phyloP scores from a whole-genome alignment of 2,329 filamentous ascomycete genomes.

The Sarocladiaceae sp. region DNA sequence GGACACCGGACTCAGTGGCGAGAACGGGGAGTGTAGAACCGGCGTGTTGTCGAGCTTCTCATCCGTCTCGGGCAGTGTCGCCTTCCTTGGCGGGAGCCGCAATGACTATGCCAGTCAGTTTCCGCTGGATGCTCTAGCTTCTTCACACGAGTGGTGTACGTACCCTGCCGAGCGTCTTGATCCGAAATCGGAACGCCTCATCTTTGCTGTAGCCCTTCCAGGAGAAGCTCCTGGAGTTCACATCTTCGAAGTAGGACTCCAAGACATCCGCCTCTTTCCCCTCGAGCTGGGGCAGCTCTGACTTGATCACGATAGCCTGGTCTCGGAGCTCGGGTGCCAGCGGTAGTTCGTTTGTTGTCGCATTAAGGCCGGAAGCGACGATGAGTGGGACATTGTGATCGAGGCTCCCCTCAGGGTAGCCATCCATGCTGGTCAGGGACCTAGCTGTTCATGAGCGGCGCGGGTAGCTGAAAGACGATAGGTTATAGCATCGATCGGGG shows the following conservation, averaged over 20 bases:
- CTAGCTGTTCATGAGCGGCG: neutral
- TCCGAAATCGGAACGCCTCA: slow-evolving; percentile 54
- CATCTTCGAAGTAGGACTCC: slow-evolving; percentile 56
- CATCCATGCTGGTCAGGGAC: slow-evolving; percentile 57
- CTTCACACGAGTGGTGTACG: slow-evolving; percentile 23
- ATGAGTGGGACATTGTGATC: slow-evolving; percentile 82
- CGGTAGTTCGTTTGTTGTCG: slow-evolving; percentile 30
- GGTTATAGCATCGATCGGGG: slow-evolving; percentile 4
- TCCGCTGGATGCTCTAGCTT: slow-evolving; percentile 18
- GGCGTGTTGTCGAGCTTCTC: slow-evolving; percentile 40
- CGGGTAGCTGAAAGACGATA: neutral
- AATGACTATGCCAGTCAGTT: slow-evolving; percentile 36
- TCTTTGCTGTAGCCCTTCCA: slow-evolving; percentile 58
- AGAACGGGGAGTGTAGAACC: slow-evolving; percentile 83
- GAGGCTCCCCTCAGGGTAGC: slow-evolving; percentile 71
- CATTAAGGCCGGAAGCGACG: slow-evolving; percentile 67
- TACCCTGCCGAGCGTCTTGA: slow-evolving; percentile 77
- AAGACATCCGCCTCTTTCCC: slow-evolving; percentile 60
- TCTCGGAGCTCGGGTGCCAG: slow-evolving; percentile 48
- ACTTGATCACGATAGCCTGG: slow-evolving; percentile 56
- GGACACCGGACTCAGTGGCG: slow-evolving; percentile 78
- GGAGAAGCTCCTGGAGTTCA: slow-evolving; percentile 57
- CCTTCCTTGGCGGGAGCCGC: slow-evolving; percentile 51
- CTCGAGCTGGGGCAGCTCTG: slow-evolving; percentile 62
- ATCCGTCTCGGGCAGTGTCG: slow-evolving; percentile 44